A percentile compares a stretch with the other conserved stretches of the same genome.
These are phyloP conservation scores for Rubia peregrina DNA, from an alignment of 305 asterid species.

Conservation along the genomic window DNA sequence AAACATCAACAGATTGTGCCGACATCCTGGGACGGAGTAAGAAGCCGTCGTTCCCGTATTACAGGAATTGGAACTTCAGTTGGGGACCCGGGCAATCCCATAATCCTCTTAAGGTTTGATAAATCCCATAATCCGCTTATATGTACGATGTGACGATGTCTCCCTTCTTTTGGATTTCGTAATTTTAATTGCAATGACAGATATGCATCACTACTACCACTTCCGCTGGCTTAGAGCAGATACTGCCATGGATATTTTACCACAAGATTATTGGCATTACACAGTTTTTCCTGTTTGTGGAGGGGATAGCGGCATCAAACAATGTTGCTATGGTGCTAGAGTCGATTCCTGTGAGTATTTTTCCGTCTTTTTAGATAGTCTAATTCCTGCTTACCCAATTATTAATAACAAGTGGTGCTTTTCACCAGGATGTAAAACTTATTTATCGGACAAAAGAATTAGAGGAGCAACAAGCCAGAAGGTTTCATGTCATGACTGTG, in stretches of 20 bases:
- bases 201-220: conserved; percentile 47
- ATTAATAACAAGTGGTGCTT: neutral
- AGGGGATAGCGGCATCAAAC: conserved; percentile 43
- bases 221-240: conserved; percentile 49
- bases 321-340: conserved; percentile 32
- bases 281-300: conserved; percentile 41
- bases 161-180: no score
- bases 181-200: no score
- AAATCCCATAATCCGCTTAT: no score
- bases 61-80: conserved; percentile 50
- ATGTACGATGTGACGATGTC: no score
- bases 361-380: no score
- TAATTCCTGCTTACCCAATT: no score
- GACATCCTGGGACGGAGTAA: conserved; percentile 19
- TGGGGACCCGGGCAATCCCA: conserved; percentile 41
- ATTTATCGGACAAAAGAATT: conserved; percentile 43
- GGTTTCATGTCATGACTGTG: no score
- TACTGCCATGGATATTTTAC: conserved; percentile 56
- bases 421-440: conserved; percentile 41
- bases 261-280: conserved; percentile 46
- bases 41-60: conserved; percentile 47
- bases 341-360: conserved; percentile 37
- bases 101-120: conserved; percentile 49
- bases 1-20: conserved; percentile 8
- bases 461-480: conserved; percentile 47